Conservation (phyloP, 345 rosid species). For the Draba incana region DNA sequence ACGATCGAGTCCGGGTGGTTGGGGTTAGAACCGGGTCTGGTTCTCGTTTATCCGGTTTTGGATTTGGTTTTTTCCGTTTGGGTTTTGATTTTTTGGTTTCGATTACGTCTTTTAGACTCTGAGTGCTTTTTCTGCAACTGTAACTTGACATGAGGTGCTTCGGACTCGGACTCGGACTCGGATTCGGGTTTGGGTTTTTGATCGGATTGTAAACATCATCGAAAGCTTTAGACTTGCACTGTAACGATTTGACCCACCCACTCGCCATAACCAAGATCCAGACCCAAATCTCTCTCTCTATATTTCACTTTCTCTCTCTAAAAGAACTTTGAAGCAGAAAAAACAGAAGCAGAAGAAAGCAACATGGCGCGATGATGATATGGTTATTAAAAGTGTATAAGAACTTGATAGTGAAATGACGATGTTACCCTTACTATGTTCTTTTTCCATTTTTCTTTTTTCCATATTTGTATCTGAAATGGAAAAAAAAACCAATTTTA, state of each 20-base stretch:
- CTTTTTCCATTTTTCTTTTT: not conserved
- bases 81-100: slow-evolving; percentile 49
- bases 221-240: slow-evolving; percentile 89
- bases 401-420: not conserved
- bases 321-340: slow-evolving; percentile 20
- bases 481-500: not conserved
- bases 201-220: slow-evolving; percentile 77
- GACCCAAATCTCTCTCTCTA: slow-evolving; percentile 17
- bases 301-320: slow-evolving; percentile 35
- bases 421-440: not conserved
- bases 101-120: slow-evolving; percentile 72
- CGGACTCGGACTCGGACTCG: slow-evolving; percentile 31
- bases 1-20: slow-evolving; percentile 39
- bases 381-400: slow-evolving; percentile 32
- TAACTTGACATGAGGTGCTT: slow-evolving; percentile 55
- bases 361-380: slow-evolving; percentile 43
- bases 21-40: slow-evolving; percentile 42
- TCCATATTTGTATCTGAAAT: not conserved
- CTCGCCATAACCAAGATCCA: slow-evolving; percentile 58
- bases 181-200: slow-evolving; percentile 32
- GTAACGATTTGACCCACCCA: slow-evolving; percentile 89
- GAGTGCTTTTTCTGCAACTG: slow-evolving; percentile 67
- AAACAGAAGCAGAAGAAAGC: slow-evolving; percentile 34
- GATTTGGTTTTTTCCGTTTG: slow-evolving; percentile 29
- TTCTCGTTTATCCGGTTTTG: slow-evolving; percentile 37